phyloP scores from a whole-genome alignment of 257 asterid species.

The Nemophila menziesii region DNA sequence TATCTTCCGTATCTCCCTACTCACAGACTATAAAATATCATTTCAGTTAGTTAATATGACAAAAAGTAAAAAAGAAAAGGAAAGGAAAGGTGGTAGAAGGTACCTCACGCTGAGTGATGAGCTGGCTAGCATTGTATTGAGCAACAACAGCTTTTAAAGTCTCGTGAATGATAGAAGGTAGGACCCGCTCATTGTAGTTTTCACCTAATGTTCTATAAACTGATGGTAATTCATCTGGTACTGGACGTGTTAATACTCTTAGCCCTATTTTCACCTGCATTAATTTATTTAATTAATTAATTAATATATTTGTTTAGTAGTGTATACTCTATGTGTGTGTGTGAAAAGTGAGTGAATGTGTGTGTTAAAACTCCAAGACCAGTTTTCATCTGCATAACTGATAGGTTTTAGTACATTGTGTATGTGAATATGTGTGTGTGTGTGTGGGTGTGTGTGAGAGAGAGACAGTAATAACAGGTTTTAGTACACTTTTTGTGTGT shows the following conservation, averaged over 20 bases:
- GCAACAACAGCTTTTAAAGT: slow-evolving; percentile 90
- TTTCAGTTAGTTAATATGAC: not conserved
- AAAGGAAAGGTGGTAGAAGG: not conserved
- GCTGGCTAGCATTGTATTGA: slow-evolving; percentile 90
- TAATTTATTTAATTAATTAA: too few relatives aligned
- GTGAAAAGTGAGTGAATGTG: too few relatives aligned
- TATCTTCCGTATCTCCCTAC: slow-evolving; percentile 71
- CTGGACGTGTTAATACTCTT: slow-evolving; percentile 83
- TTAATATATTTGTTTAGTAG: too few relatives aligned
- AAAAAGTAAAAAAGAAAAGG: not conserved
- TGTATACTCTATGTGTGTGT: too few relatives aligned
- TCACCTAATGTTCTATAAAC: slow-evolving; percentile 75
- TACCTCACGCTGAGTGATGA: slow-evolving; percentile 95
- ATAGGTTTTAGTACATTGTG: slow-evolving; percentile 1
- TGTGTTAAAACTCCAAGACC: slow-evolving; percentile 91
- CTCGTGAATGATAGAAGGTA: slow-evolving; percentile 85
- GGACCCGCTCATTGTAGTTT: slow-evolving; percentile 75
- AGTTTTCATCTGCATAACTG: slow-evolving; percentile 55
- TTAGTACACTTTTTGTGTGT: too few relatives aligned
- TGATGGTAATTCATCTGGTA: slow-evolving; percentile 76
- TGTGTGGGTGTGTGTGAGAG: too few relatives aligned
- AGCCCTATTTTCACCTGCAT: slow-evolving; percentile 94
- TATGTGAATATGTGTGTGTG: too few relatives aligned
- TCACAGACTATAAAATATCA: slow-evolving; percentile 42
- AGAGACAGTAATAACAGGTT: too few relatives aligned